Evolutionary conservation across 2,329 filamentous ascomycete genomes (phyloP).

Genomic region (Epichloe hybrida): DNA sequence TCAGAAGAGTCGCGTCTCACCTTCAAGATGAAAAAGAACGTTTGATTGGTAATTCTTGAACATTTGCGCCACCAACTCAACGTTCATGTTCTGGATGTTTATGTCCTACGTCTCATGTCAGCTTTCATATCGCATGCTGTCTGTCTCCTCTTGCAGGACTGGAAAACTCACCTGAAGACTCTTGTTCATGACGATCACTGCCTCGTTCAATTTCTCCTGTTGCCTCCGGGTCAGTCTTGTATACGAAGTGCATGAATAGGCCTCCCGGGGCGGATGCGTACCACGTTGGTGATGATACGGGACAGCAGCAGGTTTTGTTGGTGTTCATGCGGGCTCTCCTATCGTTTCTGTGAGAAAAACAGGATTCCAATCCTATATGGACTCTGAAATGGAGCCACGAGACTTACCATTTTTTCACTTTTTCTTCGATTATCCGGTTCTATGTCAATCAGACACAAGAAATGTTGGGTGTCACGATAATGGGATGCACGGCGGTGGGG

Average conservation of each 20-base stretch:
- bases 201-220: constrained; percentile 95
- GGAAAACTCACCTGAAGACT: constrained; percentile 55
- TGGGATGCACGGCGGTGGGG: not conserved
- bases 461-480: not conserved
- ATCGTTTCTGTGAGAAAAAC: not conserved
- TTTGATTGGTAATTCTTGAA: constrained; percentile 99
- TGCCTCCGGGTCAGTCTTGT: not conserved
- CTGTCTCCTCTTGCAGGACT: not conserved
- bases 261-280: constrained; percentile 33
- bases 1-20: constrained; percentile 31
- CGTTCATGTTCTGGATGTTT: constrained; percentile 98
- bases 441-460: not conserved
- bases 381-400: not conserved
- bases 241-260: not conserved
- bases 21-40: constrained; percentile 92
- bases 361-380: no score
- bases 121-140: not conserved
- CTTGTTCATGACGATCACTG: constrained; percentile 84
- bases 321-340: constrained; percentile 95
- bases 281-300: constrained; percentile 94
- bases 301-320: constrained; percentile 89
- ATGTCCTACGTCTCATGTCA: constrained; percentile 53
- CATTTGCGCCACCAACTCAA: constrained; percentile 96
- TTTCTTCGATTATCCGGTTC: not conserved
- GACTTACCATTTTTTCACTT: not conserved